Percentiles rank a stretch among this genome's conserved stretches.
Evolutionary conservation across 805 yeast genomes (phyloP).

Genomic region (Debaryomyces hansenii): DNA sequence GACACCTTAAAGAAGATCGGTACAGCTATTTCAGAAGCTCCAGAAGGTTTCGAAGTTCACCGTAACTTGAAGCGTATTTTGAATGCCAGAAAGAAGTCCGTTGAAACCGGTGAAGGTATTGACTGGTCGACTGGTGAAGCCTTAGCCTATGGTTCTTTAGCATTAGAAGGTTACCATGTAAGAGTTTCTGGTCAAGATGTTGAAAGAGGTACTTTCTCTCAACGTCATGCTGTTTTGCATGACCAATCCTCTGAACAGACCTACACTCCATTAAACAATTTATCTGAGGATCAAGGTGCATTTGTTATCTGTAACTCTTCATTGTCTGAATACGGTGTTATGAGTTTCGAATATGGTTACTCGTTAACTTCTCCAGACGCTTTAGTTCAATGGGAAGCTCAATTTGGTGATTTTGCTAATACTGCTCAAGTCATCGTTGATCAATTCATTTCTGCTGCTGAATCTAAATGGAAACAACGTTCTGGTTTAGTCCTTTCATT

Average conservation of each 20-base stretch:
- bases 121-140: constrained; percentile 99
- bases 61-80: constrained; percentile 94
- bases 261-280: constrained; percentile 81
- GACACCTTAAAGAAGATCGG: constrained; percentile 76
- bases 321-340: constrained; percentile 96
- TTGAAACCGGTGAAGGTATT: constrained; percentile 87
- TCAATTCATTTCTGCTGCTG: constrained; percentile 96
- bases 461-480: constrained; percentile 98
- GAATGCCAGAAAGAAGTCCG: constrained; percentile 80
- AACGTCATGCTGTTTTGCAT: constrained; percentile 97
- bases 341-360: constrained; percentile 99
- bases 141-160: constrained; percentile 91
- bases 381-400: constrained; percentile 98
- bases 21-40: constrained; percentile 74
- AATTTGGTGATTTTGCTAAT: constrained; percentile 99
- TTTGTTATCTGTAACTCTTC: constrained; percentile 92
- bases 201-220: constrained; percentile 99
- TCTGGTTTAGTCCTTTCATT: constrained; percentile 92
- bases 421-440: constrained; percentile 98
- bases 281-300: constrained; percentile 78
- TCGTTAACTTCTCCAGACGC: constrained; percentile 97
- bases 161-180: constrained; percentile 91
- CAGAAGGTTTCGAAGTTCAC: constrained; percentile 86
- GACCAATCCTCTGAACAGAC: constrained; percentile 87
- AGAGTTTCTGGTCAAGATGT: constrained; percentile 99